Evolutionary conservation across 805 yeast genomes (phyloP), one percentile per base, ranked within the genome.

Genomic region (Saturnispora galanensis): DNA sequence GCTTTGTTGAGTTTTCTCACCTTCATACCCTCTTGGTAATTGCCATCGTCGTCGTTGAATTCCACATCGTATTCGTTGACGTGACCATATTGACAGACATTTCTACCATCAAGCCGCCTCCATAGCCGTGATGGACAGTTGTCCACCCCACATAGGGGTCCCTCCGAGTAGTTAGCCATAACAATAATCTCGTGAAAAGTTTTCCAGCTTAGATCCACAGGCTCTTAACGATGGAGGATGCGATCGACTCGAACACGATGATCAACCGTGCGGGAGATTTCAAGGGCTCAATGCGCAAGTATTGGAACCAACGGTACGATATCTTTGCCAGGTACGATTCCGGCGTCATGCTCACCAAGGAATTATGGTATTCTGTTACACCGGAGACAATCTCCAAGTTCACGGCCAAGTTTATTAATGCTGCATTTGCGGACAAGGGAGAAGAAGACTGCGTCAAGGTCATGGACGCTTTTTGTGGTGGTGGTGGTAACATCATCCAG

Each of bases 51-150:
- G 55, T 86, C 90, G 50, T 84, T 84, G 50, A 78, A 70, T 58
- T 86, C 95, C 26, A 83, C 57, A 50, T 80, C 83, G 31, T 89
- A 88, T 51, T 81, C 90, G 62, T 77, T 75, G 16, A 89, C 88
- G 63, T 90, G 98, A 5, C 97, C 97, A 56, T 75, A 82, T 55
- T 84, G 90, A 59, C 98, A 90, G 10, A 89, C 81, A 46, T 79
- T 73, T 41, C 76, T 76, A 21, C 98, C 98, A 55, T 84, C 86
- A 3, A 77, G 65, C 29, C 76, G 62, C 41, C 81, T 71, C 77
- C 86, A 90, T 41, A 81, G 71, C 33, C 78, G 66, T 1, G 96
- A 84, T 4, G 84, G 77, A 63, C 98, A 90, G 66, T 90, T 90
- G 50, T 84, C 89, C 2, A 80, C 79, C 1, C 97, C 97, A 70